Base-by-base conservation (phyloP, 805 yeast genomes). In the Candida golubevii region DNA sequence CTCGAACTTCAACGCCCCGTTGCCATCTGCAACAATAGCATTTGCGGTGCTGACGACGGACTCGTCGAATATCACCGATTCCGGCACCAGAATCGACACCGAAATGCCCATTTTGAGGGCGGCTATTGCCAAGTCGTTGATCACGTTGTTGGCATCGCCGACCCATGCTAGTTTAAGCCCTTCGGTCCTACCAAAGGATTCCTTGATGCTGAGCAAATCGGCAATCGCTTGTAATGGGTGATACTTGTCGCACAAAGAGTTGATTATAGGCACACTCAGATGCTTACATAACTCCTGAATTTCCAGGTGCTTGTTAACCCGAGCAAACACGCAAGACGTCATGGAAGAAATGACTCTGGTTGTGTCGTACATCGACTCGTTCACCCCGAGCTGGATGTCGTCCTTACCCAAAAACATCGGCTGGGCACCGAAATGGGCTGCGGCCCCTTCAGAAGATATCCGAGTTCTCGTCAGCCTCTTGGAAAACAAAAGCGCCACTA, bases 241-340 rank as follows among this genome's bases (percentile, higher is more conserved):
- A 67, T 77, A 93, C 47, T 71, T 82, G 61, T 93, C 99, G 72
- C 97, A 90, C 38, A 93, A 75, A 0, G 97, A 88, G 60, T 93
- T 93, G 55, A 93, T 88, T 46, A 93, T 85, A 7, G 99, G 99
- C 3, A 88, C 97, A 1, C 79, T 63, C 0, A 97, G 88, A 61
- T 88, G 80, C 57, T 83, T 69, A 42, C 89, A 82, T 42, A 93
- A 72, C 44, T 83, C 84, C 57, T 76, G 78, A 53, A 93, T 90
- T 48, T 91, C 97, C 23, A 79, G 72, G 59, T 93, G 97, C 26
- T 79, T 71, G 52, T 88, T 83, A 14, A 93, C 99, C 60, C 99
- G 82, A n/a, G 98, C 99, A 69, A 93, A 90, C 7, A 93, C 80
- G 51, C 96, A 85, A n/a, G 96, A 84, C 1, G 95, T 87, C 99